Base-by-base conservation (phyloP, 2,329 filamentous ascomycete species). In the Colletotrichum karsti region DNA sequence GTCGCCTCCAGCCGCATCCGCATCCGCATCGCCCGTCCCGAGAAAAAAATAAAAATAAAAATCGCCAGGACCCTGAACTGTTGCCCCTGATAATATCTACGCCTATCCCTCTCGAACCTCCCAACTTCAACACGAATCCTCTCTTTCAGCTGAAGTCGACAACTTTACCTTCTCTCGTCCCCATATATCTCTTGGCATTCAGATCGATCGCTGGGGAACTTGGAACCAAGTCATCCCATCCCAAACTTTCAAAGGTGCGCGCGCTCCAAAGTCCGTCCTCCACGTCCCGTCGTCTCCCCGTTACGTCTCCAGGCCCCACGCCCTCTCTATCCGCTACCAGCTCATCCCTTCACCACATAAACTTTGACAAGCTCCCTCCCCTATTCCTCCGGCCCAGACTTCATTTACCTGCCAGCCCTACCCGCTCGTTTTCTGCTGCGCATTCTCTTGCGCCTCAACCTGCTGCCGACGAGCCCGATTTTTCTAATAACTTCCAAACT, bases 291-390 rank as follows among this genome's bases (percentile, higher is more conserved):
- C 59, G 53, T 64, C 60, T 42, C 42, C 33, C 39, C 60, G 63
- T 64, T 64, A 64, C 64, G 60, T 58, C 44, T 22, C 44, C 53
- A 13, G 28, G 44, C 46, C 53, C 64, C 64, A 67, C 65, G 65
- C 20, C 18, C 53, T 39, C 33, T 61, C 24, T 67, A 67, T 67
- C 42, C 60, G 60, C 39, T 64, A 48, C 64, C 24, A 67, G 65
- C 65, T 54, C 53, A 67, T 64, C 60, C 65, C 65, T 67, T 58
- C 65, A 65, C 53, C 46, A 41, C 44, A 53, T 41, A 64, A 58
- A 58, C 53, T 67, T 59, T 44, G 28, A 54, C 59, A 64, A 55
- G 63, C 64, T 67, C 24, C 46, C 44, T 57, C 24, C 53, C 65
- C 65, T 44, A 53, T 63, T 63, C 18, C 46, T 30, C 39, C 28